A percentile compares a stretch with the other conserved stretches of the same genome.
Conservation (phyloP, 768 basidiomycete species). For the Serendipita sp. region DNA sequence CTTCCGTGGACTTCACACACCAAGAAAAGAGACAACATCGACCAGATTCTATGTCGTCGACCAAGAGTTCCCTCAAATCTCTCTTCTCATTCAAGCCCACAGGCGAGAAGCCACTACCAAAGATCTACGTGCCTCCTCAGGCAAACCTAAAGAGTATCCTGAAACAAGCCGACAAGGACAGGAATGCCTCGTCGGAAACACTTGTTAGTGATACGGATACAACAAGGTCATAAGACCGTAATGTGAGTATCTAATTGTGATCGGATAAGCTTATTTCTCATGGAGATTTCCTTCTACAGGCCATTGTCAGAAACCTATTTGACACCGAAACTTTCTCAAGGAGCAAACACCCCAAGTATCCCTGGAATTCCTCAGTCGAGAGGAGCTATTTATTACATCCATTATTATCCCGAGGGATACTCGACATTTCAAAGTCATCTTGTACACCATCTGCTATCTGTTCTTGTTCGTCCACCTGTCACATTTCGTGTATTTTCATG, state of each 20-base stretch:
- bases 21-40: too few species aligned
- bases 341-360: too few species aligned
- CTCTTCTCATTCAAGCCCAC: background rate
- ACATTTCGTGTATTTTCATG: background rate
- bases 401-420: background rate
- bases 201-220: background rate
- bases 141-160: background rate
- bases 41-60: too few species aligned
- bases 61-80: background rate
- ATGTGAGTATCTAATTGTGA: too few species aligned
- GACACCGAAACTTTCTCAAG: too few species aligned
- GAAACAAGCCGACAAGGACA: background rate
- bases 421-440: background rate
- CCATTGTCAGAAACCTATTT: too few species aligned
- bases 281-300: too few species aligned
- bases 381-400: background rate
- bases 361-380: too few species aligned
- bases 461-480: background rate
- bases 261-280: too few species aligned
- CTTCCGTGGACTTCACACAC: too few species aligned
- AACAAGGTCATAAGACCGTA: background rate
- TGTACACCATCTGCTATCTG: background rate
- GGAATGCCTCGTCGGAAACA: background rate
- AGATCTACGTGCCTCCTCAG: background rate
- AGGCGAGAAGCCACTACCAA: background rate